Percentiles rank a stretch among this genome's conserved stretches.
Evolutionary conservation across 225 moss, liverwort and hornwort genomes (phyloP).

Genomic region (Neckera pumila): DNA sequence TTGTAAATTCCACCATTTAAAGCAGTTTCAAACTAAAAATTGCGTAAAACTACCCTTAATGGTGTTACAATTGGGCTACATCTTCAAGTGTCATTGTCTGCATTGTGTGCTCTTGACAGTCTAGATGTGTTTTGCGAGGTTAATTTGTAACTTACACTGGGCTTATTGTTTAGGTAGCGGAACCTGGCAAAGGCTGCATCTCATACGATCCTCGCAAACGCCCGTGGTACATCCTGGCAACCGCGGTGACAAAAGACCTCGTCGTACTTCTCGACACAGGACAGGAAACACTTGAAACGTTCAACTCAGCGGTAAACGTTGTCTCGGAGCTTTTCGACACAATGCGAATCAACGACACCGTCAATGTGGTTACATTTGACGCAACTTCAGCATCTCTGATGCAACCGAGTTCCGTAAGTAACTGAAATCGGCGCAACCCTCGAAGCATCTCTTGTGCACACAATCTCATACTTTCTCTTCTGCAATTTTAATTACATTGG

Average conservation of each 20-base stretch:
- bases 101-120: not conserved
- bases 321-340: conserved; percentile 22
- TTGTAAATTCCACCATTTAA: not conserved
- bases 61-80: not conserved
- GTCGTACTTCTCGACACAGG: conserved; percentile 32
- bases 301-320: not conserved
- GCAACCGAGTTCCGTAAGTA: conserved; percentile 14
- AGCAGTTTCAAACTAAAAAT: not conserved
- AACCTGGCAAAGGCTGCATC: conserved; percentile 14
- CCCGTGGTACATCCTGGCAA: conserved; percentile 32
- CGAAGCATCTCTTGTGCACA: not conserved
- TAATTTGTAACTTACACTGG: not conserved
- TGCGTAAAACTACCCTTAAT: not conserved
- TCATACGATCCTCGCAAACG: conserved; percentile 37
- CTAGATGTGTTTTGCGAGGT: not conserved
- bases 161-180: conserved; percentile 3
- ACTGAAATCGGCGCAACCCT: not conserved
- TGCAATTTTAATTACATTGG: not conserved
- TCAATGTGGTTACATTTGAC: conserved; percentile 28
- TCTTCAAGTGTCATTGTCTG: not conserved
- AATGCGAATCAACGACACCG: not conserved
- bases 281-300: not conserved
- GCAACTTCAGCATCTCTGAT: not conserved
- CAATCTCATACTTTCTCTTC: not conserved
- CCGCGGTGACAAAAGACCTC: conserved; percentile 28